These are phyloP conservation scores for Phytophthora constricta DNA, from an alignment of 352 stramenopile species.

Conservation along the genomic window DNA sequence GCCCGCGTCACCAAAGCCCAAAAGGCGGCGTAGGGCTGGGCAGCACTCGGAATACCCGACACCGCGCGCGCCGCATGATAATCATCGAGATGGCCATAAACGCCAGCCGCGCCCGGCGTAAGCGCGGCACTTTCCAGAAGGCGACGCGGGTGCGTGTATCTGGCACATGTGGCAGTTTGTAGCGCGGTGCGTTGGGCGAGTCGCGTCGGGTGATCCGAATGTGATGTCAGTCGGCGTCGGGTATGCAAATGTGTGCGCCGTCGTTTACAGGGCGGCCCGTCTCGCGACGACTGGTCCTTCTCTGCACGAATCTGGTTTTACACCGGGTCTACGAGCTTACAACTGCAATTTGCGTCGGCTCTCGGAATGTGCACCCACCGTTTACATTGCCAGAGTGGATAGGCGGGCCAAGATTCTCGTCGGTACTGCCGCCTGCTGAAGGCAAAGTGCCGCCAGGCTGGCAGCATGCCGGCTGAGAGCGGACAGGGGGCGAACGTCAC, in stretches of 20 bases:
- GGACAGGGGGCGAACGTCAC: not conserved
- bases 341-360: slow-evolving; percentile 12
- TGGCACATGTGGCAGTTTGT: slow-evolving; percentile 9
- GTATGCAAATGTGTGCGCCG: slow-evolving; percentile 7
- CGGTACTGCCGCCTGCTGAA: slow-evolving; percentile 5
- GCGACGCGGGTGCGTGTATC: slow-evolving; percentile 20
- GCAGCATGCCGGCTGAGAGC: not conserved
- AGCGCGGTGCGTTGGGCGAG: not conserved
- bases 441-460: not conserved
- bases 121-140: slow-evolving; percentile 20
- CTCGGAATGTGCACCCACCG: slow-evolving; percentile 7
- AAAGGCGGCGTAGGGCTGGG: too few species aligned
- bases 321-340: not conserved
- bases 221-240: not conserved
- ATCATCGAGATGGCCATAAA: slow-evolving; percentile 2
- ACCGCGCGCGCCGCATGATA: not conserved
- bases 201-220: slow-evolving; percentile 2
- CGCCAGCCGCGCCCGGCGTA: slow-evolving; percentile 3
- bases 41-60: not conserved
- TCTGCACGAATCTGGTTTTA: slow-evolving; percentile 8
- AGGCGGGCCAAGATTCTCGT: not conserved
- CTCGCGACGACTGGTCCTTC: slow-evolving; percentile 6
- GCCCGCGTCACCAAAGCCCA: too few species aligned
- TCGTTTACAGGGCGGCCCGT: slow-evolving; percentile 8
- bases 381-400: slow-evolving; percentile 8